Evolutionary conservation across 2,329 filamentous ascomycete species (phyloP), one percentile per base, ranked within the genome.

Genomic region (Kalmusia sp.): DNA sequence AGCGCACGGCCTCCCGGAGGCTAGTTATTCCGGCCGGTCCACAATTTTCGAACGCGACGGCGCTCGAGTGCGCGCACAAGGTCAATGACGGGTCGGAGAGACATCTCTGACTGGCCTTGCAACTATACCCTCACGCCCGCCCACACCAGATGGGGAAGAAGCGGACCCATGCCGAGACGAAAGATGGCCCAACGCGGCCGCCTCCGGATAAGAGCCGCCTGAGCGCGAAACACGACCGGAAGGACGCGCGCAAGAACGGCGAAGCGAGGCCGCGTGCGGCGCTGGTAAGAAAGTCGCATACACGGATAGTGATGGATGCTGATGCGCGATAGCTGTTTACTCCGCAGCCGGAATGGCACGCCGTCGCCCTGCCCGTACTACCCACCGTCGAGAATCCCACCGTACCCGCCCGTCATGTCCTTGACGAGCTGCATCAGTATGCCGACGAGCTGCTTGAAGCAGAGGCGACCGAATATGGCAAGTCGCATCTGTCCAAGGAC

Each of bases 381-480:
- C 74, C 81, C 31, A 64, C 61, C 6, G 68, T 78, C 45, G 75
- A 82, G 22, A 76, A 79, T 61, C 72, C 79, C 39, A 73, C 77
- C 47, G 73, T 76, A 31, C 76, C 82, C 30, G 78, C 84, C 39
- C 80, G 78, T 35, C 76, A 80, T 53, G 68, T 84, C 17, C 73
- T 87, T 53, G 81, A 86, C 38, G 82, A 81, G 40, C 71, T 88
- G n/a, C 79, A 91, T 66, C 77, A 86, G 12, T 87, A 96, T 72
- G 92, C 92, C 3, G 84, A 86, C 56, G 80, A 83, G 8, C 80
- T 98, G 6, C 79, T 98, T 17, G 87, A 96, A 49, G 81, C 86
- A 22, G 95, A 99, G 70, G 89, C 89, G 56, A 82, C 85, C 34
- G 80, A 85, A 40, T 99, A 97, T 76, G 82, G 83, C 50, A 84